Conservation (phyloP, 2,329 filamentous ascomycete genomes). For the Hypoxylon sp. region DNA sequence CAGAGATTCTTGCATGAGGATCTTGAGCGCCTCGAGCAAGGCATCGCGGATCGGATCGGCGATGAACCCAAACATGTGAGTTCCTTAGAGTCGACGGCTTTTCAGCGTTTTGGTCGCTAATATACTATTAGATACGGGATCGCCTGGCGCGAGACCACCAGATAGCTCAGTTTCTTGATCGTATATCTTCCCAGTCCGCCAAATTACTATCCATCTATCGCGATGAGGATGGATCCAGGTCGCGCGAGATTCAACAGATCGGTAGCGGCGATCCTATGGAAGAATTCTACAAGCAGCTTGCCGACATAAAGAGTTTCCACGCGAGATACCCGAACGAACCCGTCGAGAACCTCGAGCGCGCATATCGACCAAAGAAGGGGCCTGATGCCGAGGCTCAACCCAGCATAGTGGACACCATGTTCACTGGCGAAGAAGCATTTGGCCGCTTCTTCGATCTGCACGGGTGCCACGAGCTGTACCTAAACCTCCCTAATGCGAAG, state of each 20-base stretch:
- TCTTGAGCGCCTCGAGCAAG: constrained; percentile 94
- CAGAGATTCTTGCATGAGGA: constrained; percentile 96
- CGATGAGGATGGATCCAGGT: constrained; percentile 77
- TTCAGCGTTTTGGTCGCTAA: constrained; percentile 26
- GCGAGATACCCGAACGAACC: constrained; percentile 92
- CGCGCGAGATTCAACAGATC: constrained; percentile 85
- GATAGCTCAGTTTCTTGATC: constrained; percentile 84
- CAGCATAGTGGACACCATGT: constrained; percentile 86
- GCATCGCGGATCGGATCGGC: constrained; percentile 86
- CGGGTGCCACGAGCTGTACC: constrained; percentile 84
- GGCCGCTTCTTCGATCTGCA: constrained; percentile 94
- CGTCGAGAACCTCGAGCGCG: constrained; percentile 92
- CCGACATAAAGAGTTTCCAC: constrained; percentile 87
- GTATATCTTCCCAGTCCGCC: constrained; percentile 87
- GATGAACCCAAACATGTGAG: constrained; percentile 90
- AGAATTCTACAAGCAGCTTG: constrained; percentile 88
- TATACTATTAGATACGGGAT: constrained; percentile 78
- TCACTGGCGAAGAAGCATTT: constrained; percentile 94
- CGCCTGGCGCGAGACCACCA: constrained; percentile 92
- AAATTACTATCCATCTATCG: constrained; percentile 86
- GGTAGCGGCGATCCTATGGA: constrained; percentile 88
- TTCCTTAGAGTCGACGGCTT: constrained; percentile 41
- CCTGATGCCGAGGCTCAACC: constrained; percentile 72
- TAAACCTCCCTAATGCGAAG: constrained; percentile 90
- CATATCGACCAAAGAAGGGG: constrained; percentile 80